phyloP scores from a whole-genome alignment of 192 early-diverging fungal species.

The Cetraspora pellucida region DNA sequence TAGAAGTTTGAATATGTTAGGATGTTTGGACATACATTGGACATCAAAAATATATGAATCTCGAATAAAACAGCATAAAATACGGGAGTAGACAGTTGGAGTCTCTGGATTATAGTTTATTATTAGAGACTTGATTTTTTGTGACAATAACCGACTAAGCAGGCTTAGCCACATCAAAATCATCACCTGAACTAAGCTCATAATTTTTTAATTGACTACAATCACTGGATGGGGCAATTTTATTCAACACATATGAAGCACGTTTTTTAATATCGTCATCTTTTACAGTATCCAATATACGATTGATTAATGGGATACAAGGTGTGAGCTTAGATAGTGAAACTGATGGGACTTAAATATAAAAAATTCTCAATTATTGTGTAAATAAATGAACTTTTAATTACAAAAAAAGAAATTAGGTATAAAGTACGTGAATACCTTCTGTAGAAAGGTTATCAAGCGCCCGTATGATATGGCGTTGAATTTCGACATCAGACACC shows the following conservation, averaged over 20 bases:
- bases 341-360: neutral
- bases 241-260: slow-evolving; percentile 43
- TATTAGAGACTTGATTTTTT: too few relatives aligned
- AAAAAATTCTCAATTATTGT: neutral
- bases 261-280: slow-evolving; percentile 48
- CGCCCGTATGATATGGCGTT: slow-evolving; percentile 56
- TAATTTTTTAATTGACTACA: too few relatives aligned
- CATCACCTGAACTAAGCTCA: too few relatives aligned
- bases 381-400: neutral
- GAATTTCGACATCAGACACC: slow-evolving; percentile 49
- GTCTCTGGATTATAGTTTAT: too few relatives aligned
- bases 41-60: too few relatives aligned
- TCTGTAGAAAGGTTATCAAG: slow-evolving; percentile 56
- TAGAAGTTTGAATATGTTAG: too few relatives aligned
- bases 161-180: too few relatives aligned
- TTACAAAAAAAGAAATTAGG: neutral
- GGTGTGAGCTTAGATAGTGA: slow-evolving; percentile 31
- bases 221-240: slow-evolving; percentile 4
- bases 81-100: too few relatives aligned
- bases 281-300: slow-evolving; percentile 40
- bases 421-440: slow-evolving; percentile 31
- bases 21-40: too few relatives aligned
- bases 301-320: slow-evolving; percentile 43
- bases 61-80: too few relatives aligned
- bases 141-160: too few relatives aligned